Base-by-base conservation (phyloP, 768 basidiomycete species). In the Pilatotrama ljubarskyi region DNA sequence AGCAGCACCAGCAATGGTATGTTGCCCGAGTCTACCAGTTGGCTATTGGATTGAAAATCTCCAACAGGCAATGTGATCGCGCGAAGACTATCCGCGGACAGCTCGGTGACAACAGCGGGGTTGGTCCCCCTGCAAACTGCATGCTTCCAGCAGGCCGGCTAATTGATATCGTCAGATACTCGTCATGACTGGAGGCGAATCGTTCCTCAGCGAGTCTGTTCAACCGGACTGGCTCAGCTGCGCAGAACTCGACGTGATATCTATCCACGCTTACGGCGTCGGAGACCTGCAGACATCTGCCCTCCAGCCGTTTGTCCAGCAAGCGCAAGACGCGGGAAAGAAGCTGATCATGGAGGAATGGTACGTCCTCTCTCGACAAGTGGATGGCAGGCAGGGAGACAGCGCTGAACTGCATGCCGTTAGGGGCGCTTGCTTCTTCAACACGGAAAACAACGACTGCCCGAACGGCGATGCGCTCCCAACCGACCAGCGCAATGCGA, bases 261-360 rank as follows among this genome's bases (percentile, higher is more conserved):
- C 75, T 32, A 74, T 77, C 51, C 76, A 78, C 48, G 74, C 75
- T 22, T 77, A 78, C 64, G 73, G 65, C 24, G 48, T 54, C 32
- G 73, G 71, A 32, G 72, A 75, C 64, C 68, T 69, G 50, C 58
- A 51, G 53, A 70, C 67, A 3, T 62, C 65, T 22, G 55, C 59
- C 14, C 61, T 70, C 43, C 44, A 66, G 61, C 58, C 60, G 3
- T 70, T 71, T n/a, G 68, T 76, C 37, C 63, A 66, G 32, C 70
- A 72, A 44, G 75, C 74, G 0, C 59, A 73, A 54, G 53, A 65
- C 7, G 73, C 75, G 1, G 74, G 74, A 2, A 77, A 76, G 70
- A 73, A 71, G 57, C 66, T 77, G 14, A 59, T 77, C 55, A 56
- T 75, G 38, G 70, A 76, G 55, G 76, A 77, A 63, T 76, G 76